phyloP scores from a whole-genome alignment of 306 rosid genomes.

The Pterocarpus santalinus region DNA sequence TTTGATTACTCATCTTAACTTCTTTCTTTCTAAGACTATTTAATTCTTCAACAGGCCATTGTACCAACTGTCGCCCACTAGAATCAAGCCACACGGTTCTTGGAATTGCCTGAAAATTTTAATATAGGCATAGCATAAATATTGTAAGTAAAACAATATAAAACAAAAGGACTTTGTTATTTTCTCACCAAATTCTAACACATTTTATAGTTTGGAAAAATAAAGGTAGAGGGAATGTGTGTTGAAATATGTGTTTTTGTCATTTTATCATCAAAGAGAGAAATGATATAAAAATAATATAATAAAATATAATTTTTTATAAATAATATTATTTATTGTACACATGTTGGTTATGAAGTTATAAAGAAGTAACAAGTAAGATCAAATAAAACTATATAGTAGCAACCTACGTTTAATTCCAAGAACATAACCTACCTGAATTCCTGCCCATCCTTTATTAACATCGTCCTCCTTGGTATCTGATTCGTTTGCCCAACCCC shows the following conservation, averaged over 20 bases:
- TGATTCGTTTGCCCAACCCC: conserved; percentile 97
- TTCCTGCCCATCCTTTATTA: conserved; percentile 90
- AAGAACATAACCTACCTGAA: conserved; percentile 61
- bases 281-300: background rate
- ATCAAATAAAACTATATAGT: background rate
- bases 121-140: background rate
- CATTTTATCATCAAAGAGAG: no score
- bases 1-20: conserved; percentile 47
- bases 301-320: no score
- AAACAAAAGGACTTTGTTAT: background rate
- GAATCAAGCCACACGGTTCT: conserved; percentile 76
- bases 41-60: conserved; percentile 78
- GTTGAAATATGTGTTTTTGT: no score
- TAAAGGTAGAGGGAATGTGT: background rate
- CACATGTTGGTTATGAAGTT: background rate
- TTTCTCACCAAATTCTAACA: background rate
- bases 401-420: background rate
- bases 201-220: no score
- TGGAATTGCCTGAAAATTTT: conserved; percentile 68
- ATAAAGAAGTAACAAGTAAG: background rate
- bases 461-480: conserved; percentile 52
- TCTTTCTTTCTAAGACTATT: conserved; percentile 57
- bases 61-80: conserved; percentile 64
- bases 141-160: background rate
- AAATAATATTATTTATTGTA: background rate